Evolutionary conservation across 495 filamentous ascomycete species (phyloP), one percentile per base, ranked within the genome.

Genomic region (Penicillium odoratum): DNA sequence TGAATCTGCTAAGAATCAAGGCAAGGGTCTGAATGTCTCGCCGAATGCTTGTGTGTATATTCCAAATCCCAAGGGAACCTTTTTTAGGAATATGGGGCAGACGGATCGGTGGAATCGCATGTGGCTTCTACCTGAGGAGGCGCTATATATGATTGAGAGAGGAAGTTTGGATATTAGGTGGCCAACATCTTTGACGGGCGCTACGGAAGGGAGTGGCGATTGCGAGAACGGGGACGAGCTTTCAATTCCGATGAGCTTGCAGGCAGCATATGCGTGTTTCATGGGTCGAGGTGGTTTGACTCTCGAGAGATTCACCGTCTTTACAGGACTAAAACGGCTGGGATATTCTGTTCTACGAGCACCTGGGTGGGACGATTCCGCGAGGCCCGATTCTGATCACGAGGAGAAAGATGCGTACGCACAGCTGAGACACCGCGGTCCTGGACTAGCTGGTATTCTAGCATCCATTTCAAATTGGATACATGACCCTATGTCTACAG

Each of bases 121-220:
- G 21, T 95, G 91, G 90, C 67, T 98, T 28, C 69, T 95, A n/a
- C 93, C 93, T 0, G 95, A 98, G 69, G 94, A 98, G 67, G 88
- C 91, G 7, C 73, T 98, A 48, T 98, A 91, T 69, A 65, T 96
- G 45, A 77, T 98, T 16, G 94, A 98, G 73, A 74, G 93, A 60
- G 94, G 93, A 0, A 89, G 80, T 58, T 56, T 98, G 62, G 91
- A 97, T 73, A 76, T 96, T 26, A 83, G 90, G 76, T 98, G 89
- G 89, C 89, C 89, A 31, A 64, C 43, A 10, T 63, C 67, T n/a
- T 61, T 67, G 16, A 69, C 61, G 0, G 69, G 67, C 40, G 54
- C 30, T 30, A 69, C 63, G 0, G 69, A 73, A 13, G 73, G 60
- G 11, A 18, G 21, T 51, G 69, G 69, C 21, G 58, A 57, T 21